Evolutionary conservation across 139 green algal genomes (phyloP), one percentile per base, ranked within the genome.

Genomic region (Pleodorina starrii): DNA sequence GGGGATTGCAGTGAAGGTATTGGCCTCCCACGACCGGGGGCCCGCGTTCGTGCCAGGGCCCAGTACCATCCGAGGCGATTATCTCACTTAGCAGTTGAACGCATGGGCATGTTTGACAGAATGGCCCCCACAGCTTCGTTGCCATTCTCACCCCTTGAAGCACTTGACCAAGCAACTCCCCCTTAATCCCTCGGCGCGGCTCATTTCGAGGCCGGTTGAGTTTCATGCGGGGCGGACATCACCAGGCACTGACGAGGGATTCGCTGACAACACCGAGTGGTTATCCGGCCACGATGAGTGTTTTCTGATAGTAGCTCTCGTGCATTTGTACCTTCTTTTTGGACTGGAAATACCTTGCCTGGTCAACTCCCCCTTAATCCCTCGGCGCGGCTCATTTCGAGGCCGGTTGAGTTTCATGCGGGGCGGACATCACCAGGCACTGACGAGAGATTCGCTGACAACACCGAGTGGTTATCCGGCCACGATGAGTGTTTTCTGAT

Each of bases 291-390:
- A 50, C 36, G 10, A 73, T 85, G 78, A 85, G 57, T 86, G 79
- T 86, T 86, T 46, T 75, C 79, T 60, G 79, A 86, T 86, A 86
- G 79, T 86, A 76, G 12, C 79, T 75, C 57, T 59, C 40, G 50
- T 60, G n/a, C n/a, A n/a, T n/a, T n/a, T n/a, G n/a, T n/a, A n/a
- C n/a, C n/a, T n/a, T n/a, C n/a, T n/a, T n/a, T n/a, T n/a, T n/a
- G n/a, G n/a, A n/a, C n/a, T n/a, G n/a, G n/a, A n/a, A n/a, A n/a
- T n/a, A n/a, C n/a, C n/a, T n/a, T n/a, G n/a, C n/a, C n/a, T n/a
- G n/a, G n/a, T n/a, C n/a, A n/a, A n/a, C n/a, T 43, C 48, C 77
- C 48, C 35, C 77, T 72, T 84, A 84, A 84, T 84, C 77, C 50
- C 77, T 84, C 50, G 77, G 25, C 50, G 12, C 35, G 35, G 48